Evolutionary conservation across 768 basidiomycete genomes (phyloP).

Genomic region (Boletus rubescentipes): DNA sequence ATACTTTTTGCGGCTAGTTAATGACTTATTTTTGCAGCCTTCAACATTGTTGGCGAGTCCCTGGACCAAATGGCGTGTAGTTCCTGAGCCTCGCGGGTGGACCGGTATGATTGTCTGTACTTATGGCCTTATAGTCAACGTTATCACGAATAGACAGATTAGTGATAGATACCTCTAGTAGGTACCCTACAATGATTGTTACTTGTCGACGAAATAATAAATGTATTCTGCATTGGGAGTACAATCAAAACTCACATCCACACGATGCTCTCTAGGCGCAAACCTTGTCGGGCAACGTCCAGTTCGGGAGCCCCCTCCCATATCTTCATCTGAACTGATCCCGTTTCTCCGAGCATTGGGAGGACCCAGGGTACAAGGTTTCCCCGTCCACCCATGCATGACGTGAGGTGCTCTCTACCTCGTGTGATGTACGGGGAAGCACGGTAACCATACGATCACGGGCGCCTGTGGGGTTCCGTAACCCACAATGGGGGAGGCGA

Average conservation of each 20-base stretch:
- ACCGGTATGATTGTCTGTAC: not conserved
- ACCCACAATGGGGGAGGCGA: not conserved
- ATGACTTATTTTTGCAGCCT: slow-evolving; percentile 25
- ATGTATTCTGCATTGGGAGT: no score
- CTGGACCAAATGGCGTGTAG: not conserved
- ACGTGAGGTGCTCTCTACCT: not conserved
- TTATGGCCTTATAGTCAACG: not conserved
- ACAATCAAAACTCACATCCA: not conserved
- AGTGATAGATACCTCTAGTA: not conserved
- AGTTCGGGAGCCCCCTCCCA: not conserved
- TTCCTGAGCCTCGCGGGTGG: slow-evolving; percentile 17
- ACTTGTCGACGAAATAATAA: not conserved
- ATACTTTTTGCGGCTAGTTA: slow-evolving; percentile 5
- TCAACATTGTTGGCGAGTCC: slow-evolving; percentile 1
- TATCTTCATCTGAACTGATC: not conserved
- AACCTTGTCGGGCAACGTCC: not conserved
- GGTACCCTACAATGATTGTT: not conserved
- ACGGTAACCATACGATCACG: not conserved
- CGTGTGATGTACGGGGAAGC: not conserved
- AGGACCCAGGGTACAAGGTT: slow-evolving; percentile 8
- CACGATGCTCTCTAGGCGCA: not conserved
- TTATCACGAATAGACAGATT: not conserved
- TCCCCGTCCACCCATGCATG: slow-evolving; percentile 3
- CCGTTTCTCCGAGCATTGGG: slow-evolving; percentile 18
- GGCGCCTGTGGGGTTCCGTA: not conserved